Conservation (phyloP, 352 stramenopile genomes). For the Albugo candida region DNA sequence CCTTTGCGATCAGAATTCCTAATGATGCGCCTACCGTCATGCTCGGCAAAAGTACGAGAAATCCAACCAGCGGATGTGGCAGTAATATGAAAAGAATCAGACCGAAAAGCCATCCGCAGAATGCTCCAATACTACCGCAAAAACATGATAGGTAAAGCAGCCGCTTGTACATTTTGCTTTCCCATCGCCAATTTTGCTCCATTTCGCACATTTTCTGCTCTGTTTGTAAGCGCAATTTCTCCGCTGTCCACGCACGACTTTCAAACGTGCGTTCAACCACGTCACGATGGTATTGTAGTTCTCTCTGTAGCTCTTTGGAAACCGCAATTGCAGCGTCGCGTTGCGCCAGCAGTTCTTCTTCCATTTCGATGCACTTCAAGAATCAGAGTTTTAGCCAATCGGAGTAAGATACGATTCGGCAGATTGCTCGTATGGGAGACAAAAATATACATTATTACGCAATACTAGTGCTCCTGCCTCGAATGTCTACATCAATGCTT, state of each 20-base stretch:
- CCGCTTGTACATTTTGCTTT: constrained; percentile 20
- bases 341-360: constrained; percentile 54
- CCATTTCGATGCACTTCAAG: constrained; percentile 13
- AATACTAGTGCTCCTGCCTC: no score
- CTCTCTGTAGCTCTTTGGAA: constrained; percentile 45
- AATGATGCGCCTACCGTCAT: constrained; percentile 27
- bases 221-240: constrained; percentile 40
- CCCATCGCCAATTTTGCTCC: constrained; percentile 27
- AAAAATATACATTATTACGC: no score
- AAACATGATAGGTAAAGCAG: constrained; percentile 37
- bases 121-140: constrained; percentile 20
- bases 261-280: constrained; percentile 33
- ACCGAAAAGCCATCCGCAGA: constrained; percentile 27
- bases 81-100: constrained; percentile 28
- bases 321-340: constrained; percentile 55
- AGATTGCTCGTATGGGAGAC: no score
- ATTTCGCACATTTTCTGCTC: constrained; percentile 28
- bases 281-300: constrained; percentile 28
- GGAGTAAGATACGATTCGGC: no score
- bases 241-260: constrained; percentile 41
- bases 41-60: constrained; percentile 37
- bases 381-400: no score
- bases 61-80: constrained; percentile 32
- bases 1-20: constrained; percentile 35
- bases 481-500: no score